Percentiles rank a stretch among this genome's conserved stretches.
Conservation (phyloP, 2,329 filamentous ascomycete genomes). For the Colletotrichum neosansevieriae region DNA sequence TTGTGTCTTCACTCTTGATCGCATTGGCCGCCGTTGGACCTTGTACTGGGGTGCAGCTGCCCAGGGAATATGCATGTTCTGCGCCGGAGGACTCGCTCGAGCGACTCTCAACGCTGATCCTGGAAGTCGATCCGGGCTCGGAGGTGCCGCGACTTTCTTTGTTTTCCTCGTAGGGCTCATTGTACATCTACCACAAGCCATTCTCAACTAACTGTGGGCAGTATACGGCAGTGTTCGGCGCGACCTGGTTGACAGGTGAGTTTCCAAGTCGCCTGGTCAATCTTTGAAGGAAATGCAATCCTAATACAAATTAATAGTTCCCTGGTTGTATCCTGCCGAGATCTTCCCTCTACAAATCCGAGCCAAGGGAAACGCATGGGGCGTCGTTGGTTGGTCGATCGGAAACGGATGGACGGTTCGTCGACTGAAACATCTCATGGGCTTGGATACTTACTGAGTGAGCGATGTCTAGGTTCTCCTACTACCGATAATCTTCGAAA, state of each 20-base stretch:
- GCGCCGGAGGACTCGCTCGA: conserved; percentile 72
- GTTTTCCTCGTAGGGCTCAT: conserved; percentile 64
- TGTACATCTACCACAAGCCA: no score
- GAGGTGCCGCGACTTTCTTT: conserved; percentile 75
- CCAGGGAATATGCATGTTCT: conserved; percentile 76
- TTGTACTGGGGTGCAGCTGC: conserved; percentile 75
- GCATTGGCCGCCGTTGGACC: conserved; percentile 76
- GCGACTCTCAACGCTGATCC: conserved; percentile 58
- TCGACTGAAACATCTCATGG: conserved; percentile 43
- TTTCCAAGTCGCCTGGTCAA: background rate
- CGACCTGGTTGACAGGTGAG: conserved; percentile 51
- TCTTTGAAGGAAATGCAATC: background rate
- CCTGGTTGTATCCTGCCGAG: conserved; percentile 76
- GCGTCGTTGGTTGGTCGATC: conserved; percentile 81
- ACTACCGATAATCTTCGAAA: conserved; percentile 71
- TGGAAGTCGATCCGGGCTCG: conserved; percentile 61
- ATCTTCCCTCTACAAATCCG: conserved; percentile 79
- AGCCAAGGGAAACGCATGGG: conserved; percentile 81
- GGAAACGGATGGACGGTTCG: conserved; percentile 72
- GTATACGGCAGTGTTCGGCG: conserved; percentile 56
- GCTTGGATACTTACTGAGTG: conserved; percentile 33
- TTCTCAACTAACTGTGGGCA: no score
- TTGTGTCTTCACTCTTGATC: conserved; percentile 77
- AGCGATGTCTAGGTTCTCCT: conserved; percentile 53
- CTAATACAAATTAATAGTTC: conserved; percentile 53